A percentile compares a stretch with the other conserved stretches of the same genome.
Evolutionary conservation across 2,329 filamentous ascomycete species (phyloP).

Genomic region (Cadophora sp.): DNA sequence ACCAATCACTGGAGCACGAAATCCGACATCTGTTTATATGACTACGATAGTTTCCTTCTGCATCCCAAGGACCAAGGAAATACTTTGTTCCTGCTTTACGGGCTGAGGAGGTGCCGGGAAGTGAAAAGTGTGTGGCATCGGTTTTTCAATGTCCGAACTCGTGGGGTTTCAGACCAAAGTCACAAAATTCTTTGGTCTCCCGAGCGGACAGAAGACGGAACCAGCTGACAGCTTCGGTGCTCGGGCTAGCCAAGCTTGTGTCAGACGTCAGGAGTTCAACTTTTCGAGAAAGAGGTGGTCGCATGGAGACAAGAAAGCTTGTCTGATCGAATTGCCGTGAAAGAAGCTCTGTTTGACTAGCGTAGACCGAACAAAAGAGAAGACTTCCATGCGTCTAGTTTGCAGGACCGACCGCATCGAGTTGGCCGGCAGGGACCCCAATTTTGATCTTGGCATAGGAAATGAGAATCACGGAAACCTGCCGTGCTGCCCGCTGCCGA

Average conservation of each 20-base stretch:
- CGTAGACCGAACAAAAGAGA: neutral
- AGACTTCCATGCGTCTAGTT: neutral
- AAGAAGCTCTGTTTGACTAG: slow-evolving; percentile 2
- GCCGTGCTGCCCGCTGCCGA: neutral
- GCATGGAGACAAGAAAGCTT: slow-evolving; percentile 24
- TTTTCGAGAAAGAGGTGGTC: neutral
- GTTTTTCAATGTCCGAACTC: neutral
- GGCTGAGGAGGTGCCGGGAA: neutral
- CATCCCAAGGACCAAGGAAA: neutral
- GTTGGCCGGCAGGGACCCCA: neutral
- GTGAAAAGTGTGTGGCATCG: neutral
- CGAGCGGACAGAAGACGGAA: neutral
- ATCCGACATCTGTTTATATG: neutral
- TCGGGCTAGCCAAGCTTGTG: slow-evolving; percentile 23
- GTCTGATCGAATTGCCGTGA: slow-evolving; percentile 13
- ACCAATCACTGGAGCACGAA: slow-evolving; percentile 2
- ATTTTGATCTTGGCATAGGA: neutral
- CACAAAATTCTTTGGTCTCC: neutral
- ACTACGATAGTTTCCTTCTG: neutral
- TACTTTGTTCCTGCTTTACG: neutral
- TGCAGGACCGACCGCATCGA: neutral
- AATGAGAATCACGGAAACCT: neutral
- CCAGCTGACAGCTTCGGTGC: neutral
- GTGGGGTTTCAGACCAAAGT: neutral
- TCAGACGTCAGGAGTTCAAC: slow-evolving; percentile 1